Evolutionary conservation across 495 filamentous ascomycete species (phyloP).

Genomic region (Aspergillus mulundensis): DNA sequence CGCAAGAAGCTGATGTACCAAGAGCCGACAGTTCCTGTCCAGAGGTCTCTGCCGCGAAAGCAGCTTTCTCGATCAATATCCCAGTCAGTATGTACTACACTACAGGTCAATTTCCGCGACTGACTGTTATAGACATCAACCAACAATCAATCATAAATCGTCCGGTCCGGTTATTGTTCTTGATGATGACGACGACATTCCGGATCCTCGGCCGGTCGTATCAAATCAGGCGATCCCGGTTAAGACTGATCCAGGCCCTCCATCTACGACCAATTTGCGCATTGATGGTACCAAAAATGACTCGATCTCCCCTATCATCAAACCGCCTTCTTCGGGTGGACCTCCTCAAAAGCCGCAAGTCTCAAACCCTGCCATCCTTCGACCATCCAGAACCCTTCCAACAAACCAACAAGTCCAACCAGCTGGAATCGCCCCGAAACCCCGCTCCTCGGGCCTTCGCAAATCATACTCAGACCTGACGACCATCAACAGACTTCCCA

Average conservation of each 20-base stretch:
- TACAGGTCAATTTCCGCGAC: conserved; percentile 8
- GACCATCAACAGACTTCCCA: conserved; percentile 13
- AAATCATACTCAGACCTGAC: conserved; percentile 39
- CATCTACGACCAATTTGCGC: not conserved
- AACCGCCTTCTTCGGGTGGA: not conserved
- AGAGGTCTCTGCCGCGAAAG: conserved; percentile 5
- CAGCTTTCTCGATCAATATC: conserved; percentile 5
- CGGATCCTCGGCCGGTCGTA: not conserved
- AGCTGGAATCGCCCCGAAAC: conserved; percentile 7
- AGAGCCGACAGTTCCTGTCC: conserved; percentile 29
- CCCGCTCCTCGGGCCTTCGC: conserved; percentile 23
- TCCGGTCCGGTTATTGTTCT: conserved; percentile 31
- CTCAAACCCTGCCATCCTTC: not conserved
- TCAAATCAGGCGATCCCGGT: not conserved
- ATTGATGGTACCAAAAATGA: not conserved
- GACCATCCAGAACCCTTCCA: too few species aligned
- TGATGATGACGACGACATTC: conserved; percentile 25
- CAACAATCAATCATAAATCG: conserved; percentile 15
- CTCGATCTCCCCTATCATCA: not conserved
- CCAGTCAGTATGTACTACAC: conserved; percentile 33
- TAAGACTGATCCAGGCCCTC: not conserved
- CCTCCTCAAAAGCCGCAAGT: not conserved
- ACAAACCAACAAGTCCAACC: not conserved
- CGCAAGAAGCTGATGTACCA: conserved; percentile 48
- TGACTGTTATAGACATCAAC: conserved; percentile 9